A percentile compares a stretch with the other conserved stretches of the same genome.
Evolutionary conservation across 768 basidiomycete genomes (phyloP).

Genomic region (Naematelia aurantialba): DNA sequence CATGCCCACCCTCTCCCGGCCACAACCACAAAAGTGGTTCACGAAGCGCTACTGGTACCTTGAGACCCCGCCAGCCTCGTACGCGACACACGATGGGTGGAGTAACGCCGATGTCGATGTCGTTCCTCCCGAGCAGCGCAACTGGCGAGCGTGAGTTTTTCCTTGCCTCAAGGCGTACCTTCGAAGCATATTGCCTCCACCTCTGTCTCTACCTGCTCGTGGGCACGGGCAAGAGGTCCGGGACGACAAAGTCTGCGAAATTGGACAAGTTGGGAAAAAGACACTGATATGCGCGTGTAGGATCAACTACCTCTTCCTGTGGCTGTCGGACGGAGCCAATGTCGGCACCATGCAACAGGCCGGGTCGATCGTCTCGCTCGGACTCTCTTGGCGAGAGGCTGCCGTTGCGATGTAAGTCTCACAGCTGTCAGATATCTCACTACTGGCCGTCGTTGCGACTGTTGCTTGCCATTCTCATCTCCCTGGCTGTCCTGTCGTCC

Average conservation of each 20-base stretch:
- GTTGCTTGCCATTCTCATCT: not conserved
- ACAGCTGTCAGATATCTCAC: not conserved
- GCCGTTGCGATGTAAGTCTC: conserved; percentile 38
- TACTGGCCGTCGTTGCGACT: no score
- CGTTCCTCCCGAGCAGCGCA: conserved; percentile 37
- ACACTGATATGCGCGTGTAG: conserved; percentile 3
- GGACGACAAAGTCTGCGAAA: not conserved
- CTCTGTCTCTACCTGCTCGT: not conserved
- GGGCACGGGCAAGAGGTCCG: no score
- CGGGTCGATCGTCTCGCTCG: conserved; percentile 38
- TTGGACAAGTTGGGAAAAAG: conserved; percentile 1
- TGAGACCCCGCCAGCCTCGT: conserved; percentile 42
- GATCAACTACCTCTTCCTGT: conserved; percentile 44
- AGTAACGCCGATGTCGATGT: conserved; percentile 45
- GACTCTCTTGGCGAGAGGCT: conserved; percentile 41
- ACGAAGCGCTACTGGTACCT: conserved; percentile 37
- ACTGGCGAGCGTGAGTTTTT: conserved; percentile 39
- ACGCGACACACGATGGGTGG: conserved; percentile 44
- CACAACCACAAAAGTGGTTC: conserved; percentile 28
- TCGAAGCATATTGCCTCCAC: not conserved
- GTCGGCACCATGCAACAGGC: conserved; percentile 48
- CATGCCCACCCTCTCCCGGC: not conserved
- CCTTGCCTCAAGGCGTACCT: no score
- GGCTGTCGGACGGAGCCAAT: conserved; percentile 45
- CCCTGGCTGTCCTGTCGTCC: not conserved